Evolutionary conservation across 2,329 filamentous ascomycete genomes (phyloP), one percentile per base, ranked within the genome.

Genomic region (Claviceps africana): DNA sequence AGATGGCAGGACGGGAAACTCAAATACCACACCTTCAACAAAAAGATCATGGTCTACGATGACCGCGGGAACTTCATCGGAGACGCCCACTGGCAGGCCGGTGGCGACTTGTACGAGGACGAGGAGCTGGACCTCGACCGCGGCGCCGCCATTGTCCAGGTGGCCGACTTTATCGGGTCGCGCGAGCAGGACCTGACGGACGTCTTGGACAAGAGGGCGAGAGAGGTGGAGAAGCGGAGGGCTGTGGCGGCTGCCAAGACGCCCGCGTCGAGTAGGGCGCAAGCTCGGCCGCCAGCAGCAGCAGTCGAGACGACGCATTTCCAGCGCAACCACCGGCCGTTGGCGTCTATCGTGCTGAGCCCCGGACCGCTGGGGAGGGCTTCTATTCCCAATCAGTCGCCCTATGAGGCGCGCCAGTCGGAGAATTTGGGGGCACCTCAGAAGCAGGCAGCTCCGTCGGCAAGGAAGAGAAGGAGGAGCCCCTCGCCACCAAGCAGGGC

Each of bases 1-100:
- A 76, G 87, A 55, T 96, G 90, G 90, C 88, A 95, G 62, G 90
- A 96, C 82, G 90, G 91, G 37, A 82, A 82, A 50, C 78, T 96
- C 55, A 86, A 85, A 57, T 95, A 85, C 57, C 90, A 96, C 63
- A 85, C 86, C 0, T 95, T 95, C 77, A 96, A 96, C 70, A 87
- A 83, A 63, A 82, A 88, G 4, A 73, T 93, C 54, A 94, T 96
- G 87, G 86, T 94, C 7, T 91, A 93, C 60, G 89, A 95, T 65
- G 82, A 87, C 47, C 73, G 79, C 2, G 81, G 86, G 0, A 88
- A 90, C 64, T 88, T 84, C 57, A 77, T 96, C 30, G 90, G 89
- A 3, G 90, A 95, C 64, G 80, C 82, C 33, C 88, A 95, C 67
- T 93, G 86, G 83, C 81, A 81, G 44, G 76, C 82, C 46, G 76